Evolutionary conservation across 345 rosid genomes (phyloP).

Genomic region (Murraya paniculata): DNA sequence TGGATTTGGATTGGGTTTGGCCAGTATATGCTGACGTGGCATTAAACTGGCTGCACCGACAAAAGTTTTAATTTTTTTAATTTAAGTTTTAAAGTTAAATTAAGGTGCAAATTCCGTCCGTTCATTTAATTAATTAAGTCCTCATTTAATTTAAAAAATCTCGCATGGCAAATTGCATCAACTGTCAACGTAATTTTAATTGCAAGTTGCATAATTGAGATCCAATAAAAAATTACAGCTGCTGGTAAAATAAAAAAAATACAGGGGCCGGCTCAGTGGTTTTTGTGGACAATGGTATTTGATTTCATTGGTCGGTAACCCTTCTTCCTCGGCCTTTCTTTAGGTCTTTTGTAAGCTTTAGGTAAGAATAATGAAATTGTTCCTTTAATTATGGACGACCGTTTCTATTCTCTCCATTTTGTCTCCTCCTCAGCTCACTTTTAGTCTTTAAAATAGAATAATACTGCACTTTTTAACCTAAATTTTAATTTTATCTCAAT

Average conservation of each 20-base stretch:
- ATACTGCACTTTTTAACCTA: no score
- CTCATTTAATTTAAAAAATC: not conserved
- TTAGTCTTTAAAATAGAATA: no score
- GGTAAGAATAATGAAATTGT: not conserved
- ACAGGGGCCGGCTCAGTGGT: conserved; percentile 6
- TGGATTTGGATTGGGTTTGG: not conserved
- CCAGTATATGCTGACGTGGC: not conserved
- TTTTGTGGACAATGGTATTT: not conserved
- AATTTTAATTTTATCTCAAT: no score
- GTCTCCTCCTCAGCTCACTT: no score
- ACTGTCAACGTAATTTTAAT: no score
- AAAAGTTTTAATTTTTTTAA: conserved; percentile 3
- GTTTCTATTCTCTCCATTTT: no score
- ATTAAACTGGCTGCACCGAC: conserved; percentile 1
- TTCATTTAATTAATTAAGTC: not conserved
- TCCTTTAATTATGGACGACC: not conserved
- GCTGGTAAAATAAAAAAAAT: not conserved
- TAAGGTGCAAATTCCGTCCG: not conserved
- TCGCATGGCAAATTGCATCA: no score
- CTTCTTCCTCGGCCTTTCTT: not conserved
- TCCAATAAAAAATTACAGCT: not conserved
- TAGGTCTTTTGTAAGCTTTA: not conserved
- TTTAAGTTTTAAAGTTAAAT: not conserved
- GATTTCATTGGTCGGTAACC: not conserved
- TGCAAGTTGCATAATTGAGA: not conserved